A percentile compares a stretch with the other conserved stretches of the same genome.
Evolutionary conservation across 2,329 filamentous ascomycete species (phyloP).

Genomic region (Alternaria gansuensis): DNA sequence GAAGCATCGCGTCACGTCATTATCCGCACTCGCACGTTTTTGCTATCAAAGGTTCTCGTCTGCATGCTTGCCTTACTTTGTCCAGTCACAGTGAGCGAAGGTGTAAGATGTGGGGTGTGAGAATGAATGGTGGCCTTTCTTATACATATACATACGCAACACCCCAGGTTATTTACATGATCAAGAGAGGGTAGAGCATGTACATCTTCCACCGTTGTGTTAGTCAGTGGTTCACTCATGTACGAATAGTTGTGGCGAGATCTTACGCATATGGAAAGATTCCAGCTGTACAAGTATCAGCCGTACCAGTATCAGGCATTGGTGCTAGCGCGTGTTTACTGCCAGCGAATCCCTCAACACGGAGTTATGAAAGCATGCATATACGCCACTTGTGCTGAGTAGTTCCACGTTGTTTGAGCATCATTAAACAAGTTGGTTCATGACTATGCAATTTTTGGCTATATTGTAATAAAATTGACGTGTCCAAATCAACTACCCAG

Average conservation of each 20-base stretch:
- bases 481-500: neutral
- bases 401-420: neutral
- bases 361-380: neutral
- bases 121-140: too few species aligned
- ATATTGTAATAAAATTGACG: neutral
- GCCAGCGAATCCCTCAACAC: neutral
- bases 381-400: neutral
- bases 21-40: neutral
- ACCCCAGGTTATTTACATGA: too few species aligned
- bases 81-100: too few species aligned
- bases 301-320: neutral
- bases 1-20: constrained; percentile 12
- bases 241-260: too few species aligned
- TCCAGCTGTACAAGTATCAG: too few species aligned
- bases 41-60: neutral
- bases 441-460: neutral
- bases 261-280: too few species aligned
- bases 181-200: too few species aligned
- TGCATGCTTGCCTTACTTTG: neutral
- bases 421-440: neutral
- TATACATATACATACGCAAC: too few species aligned
- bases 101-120: too few species aligned
- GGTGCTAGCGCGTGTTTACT: neutral
- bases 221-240: too few species aligned
- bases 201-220: too few species aligned